Evolutionary conservation across 495 filamentous ascomycete genomes (phyloP).

Genomic region (Trypethelium eluteriae): DNA sequence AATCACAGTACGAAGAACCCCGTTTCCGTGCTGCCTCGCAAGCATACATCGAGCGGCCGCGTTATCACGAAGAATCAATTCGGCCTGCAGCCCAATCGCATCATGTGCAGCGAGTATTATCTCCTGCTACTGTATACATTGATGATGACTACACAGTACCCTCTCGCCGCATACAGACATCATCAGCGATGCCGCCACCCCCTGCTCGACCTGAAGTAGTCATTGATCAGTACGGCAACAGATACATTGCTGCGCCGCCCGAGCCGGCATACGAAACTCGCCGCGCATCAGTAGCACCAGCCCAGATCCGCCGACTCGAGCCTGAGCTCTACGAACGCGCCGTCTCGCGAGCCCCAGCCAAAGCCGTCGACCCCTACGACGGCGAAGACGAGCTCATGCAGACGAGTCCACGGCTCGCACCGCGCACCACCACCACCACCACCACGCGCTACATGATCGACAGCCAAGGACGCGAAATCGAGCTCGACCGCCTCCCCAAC

Average conservation of each 20-base stretch:
- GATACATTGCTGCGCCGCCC: slow-evolving; percentile 29
- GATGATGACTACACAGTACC: slow-evolving; percentile 15
- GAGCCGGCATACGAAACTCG: slow-evolving; percentile 15
- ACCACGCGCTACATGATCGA: slow-evolving; percentile 42
- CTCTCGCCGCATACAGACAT: slow-evolving; percentile 22
- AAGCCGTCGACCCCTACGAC: slow-evolving; percentile 19
- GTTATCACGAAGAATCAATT: slow-evolving; percentile 49
- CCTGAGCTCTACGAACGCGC: slow-evolving; percentile 26
- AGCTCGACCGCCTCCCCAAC: neutral
- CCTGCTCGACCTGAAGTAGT: slow-evolving; percentile 29
- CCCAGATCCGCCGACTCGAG: slow-evolving; percentile 22
- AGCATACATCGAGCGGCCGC: slow-evolving; percentile 47
- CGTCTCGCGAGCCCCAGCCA: slow-evolving; percentile 20
- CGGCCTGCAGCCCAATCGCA: slow-evolving; percentile 37
- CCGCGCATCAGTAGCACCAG: slow-evolving; percentile 30
- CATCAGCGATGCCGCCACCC: slow-evolving; percentile 28
- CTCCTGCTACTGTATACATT: slow-evolving; percentile 43
- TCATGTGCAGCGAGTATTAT: slow-evolving; percentile 49
- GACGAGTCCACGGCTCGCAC: slow-evolving; percentile 18
- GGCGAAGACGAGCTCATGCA: slow-evolving; percentile 31
- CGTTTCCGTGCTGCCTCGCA: slow-evolving; percentile 54
- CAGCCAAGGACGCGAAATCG: neutral
- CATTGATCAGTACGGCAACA: slow-evolving; percentile 35
- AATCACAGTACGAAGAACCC: slow-evolving; percentile 22
- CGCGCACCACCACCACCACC: slow-evolving; percentile 35